A percentile compares a stretch with the other conserved stretches of the same genome.
phyloP scores from a whole-genome alignment of 495 filamentous ascomycete species.

The Daldinia childiae region DNA sequence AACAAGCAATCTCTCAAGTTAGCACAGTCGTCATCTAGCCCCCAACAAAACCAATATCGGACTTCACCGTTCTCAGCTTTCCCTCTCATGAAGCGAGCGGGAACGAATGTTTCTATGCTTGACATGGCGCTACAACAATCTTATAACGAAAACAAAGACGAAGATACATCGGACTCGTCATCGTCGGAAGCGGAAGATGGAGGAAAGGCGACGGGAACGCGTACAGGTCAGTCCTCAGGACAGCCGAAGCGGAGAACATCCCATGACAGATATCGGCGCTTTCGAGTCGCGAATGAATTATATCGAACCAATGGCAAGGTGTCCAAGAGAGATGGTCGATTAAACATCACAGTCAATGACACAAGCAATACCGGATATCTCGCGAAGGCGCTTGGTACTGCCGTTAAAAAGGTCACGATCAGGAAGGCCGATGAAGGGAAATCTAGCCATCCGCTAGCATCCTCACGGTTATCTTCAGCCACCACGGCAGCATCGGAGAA shows the following conservation, averaged over 20 bases:
- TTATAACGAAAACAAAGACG: conserved; percentile 17
- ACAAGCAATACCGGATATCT: conserved; percentile 71
- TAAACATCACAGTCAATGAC: conserved; percentile 76
- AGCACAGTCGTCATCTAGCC: conserved; percentile 28
- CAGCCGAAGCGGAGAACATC: conserved; percentile 21
- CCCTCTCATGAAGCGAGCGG: conserved; percentile 39
- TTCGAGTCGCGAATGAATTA: conserved; percentile 69
- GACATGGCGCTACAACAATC: conserved; percentile 7
- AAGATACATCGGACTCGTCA: conserved; percentile 39
- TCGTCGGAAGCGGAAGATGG: conserved; percentile 45
- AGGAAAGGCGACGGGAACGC: conserved; percentile 10
- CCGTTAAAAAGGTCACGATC: conserved; percentile 54
- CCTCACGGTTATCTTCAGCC: conserved; percentile 39
- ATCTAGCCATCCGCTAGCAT: conserved; percentile 17
- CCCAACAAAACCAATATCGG: conserved; percentile 15
- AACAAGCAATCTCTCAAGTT: conserved; percentile 18
- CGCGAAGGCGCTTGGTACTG: conserved; percentile 72
- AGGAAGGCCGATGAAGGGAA: conserved; percentile 24
- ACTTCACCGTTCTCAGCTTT: conserved; percentile 19
- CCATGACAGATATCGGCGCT: conserved; percentile 50
- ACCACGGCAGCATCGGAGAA: conserved; percentile 25
- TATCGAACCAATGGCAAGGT: conserved; percentile 72
- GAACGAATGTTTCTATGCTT: conserved; percentile 44
- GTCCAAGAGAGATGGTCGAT: conserved; percentile 72
- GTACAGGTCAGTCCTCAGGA: not conserved